Evolutionary conservation across 176 grass and related monocot genomes (phyloP), one percentile per base, ranked within the genome.

Genomic region (Paspalum vaginatum): DNA sequence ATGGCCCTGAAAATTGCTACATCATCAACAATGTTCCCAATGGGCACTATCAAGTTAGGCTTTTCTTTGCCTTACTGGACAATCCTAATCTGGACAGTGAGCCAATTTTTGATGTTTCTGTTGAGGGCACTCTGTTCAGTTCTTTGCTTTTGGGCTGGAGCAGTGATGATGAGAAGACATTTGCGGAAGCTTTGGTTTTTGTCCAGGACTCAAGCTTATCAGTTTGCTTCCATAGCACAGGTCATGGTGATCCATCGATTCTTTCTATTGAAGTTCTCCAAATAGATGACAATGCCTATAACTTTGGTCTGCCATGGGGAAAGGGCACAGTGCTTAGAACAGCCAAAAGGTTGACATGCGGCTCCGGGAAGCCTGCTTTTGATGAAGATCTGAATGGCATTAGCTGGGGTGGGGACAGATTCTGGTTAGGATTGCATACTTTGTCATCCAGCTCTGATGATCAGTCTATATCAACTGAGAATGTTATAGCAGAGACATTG

Each of bases 191-290:
- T 39, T 76, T 89, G 50, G 84, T 99, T 68, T 85, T 91, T 82
- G 84, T 99, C 52, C 77, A 76, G 21, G 90, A 89, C 47, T 89
- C 88, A 43, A 87, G 79, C 48, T 84, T 87, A 5, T 89, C 90
- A 11, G 73, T 95, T 89, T 99, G 96, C 79, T 95, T 99, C 84
- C 96, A 95, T 50, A 92, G 96, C 89, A 99, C 96, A 46, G 92
- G 93, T 91, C 96, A 95, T 61, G 96, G 93, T 40, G 96, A 95
- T 85, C 96, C 96, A 61, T 99, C 93, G 0, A 88, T 95, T 67
- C 92, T 99, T 84, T 99, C 96, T n/a, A 93, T 99, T 22, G 96
- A 99, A 88, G 82, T 89, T 77, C 86, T 99, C 77, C 96, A 99
- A 83, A 85, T 95, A 84, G 90, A 95, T 72, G 87, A 95, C 61